Conservation (phyloP, 2,329 filamentous ascomycete genomes). For the Aureobasidium sp. region DNA sequence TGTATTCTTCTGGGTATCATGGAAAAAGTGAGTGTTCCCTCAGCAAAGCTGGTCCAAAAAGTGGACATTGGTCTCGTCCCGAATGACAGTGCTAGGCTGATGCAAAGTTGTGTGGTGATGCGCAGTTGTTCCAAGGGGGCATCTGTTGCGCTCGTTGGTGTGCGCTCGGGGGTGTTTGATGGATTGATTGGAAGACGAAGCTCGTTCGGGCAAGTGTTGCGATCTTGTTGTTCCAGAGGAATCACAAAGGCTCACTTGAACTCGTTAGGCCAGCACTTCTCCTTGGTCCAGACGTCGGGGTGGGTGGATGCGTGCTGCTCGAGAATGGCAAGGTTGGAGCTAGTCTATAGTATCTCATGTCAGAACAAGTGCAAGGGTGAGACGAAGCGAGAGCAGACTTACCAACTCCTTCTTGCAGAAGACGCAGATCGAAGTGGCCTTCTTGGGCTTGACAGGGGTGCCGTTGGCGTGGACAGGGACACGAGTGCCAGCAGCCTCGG, state of each 20-base stretch:
- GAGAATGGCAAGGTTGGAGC: conserved; percentile 43
- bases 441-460: conserved; percentile 43
- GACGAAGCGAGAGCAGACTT: background rate
- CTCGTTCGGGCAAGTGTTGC: background rate
- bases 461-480: conserved; percentile 47
- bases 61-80: background rate
- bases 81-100: background rate
- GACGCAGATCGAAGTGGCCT: conserved; percentile 38
- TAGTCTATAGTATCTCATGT: conserved; percentile 24
- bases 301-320: conserved; percentile 47
- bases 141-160: background rate
- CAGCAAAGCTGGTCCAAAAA: background rate
- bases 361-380: background rate
- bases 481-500: conserved; percentile 46
- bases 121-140: background rate
- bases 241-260: conserved; percentile 23
- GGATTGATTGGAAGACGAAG: background rate
- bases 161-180: background rate
- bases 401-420: conserved; percentile 23
- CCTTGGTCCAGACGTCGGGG: conserved; percentile 45
- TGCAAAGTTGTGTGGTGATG: background rate
- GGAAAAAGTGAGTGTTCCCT: background rate
- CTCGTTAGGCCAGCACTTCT: conserved; percentile 50
- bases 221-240: background rate
- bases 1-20: background rate